Evolutionary conservation across 495 filamentous ascomycete species (phyloP).

Genomic region (Cryomyces minteri): DNA sequence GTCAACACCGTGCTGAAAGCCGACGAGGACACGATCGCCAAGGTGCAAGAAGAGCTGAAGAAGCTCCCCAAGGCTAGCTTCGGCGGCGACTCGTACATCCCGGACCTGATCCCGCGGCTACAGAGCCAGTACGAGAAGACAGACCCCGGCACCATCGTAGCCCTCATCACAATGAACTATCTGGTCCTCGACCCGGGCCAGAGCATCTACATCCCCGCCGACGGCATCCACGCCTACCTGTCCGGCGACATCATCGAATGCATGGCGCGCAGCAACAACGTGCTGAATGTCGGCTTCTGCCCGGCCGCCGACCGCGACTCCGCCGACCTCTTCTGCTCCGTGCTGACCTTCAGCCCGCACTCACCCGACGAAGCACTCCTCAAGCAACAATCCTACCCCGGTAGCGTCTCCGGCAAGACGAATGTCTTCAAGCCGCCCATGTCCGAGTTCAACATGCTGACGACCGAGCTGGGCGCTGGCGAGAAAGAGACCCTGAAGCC

Average conservation of each 20-base stretch:
- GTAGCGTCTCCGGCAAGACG: slow-evolving; percentile 38
- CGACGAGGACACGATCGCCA: slow-evolving; percentile 28
- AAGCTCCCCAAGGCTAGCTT: slow-evolving; percentile 29
- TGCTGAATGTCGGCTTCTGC: slow-evolving; percentile 60
- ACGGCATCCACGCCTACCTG: slow-evolving; percentile 65
- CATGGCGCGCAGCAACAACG: slow-evolving; percentile 70
- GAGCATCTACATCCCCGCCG: slow-evolving; percentile 55
- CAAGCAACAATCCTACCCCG: slow-evolving; percentile 25
- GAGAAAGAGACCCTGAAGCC: slow-evolving; percentile 38
- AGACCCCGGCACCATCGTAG: slow-evolving; percentile 47
- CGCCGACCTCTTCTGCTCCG: slow-evolving; percentile 40
- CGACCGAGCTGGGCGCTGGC: slow-evolving; percentile 15
- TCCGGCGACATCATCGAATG: slow-evolving; percentile 69
- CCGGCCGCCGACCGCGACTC: slow-evolving; percentile 41
- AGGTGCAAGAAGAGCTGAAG: slow-evolving; percentile 31
- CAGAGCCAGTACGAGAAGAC: slow-evolving; percentile 40
- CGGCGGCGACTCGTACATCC: slow-evolving; percentile 36
- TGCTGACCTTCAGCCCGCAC: slow-evolving; percentile 44
- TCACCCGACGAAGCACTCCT: slow-evolving; percentile 33
- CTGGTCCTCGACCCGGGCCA: slow-evolving; percentile 45
- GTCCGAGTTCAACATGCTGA: slow-evolving; percentile 26
- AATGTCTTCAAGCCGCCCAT: slow-evolving; percentile 47
- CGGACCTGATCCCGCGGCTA: slow-evolving; percentile 43
- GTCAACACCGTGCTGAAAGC: slow-evolving; percentile 37
- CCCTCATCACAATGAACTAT: slow-evolving; percentile 57